Percentiles rank a stretch among this genome's conserved stretches.
Evolutionary conservation across 129 eudicot species (phyloP).

Genomic region (Tagetes erecta): DNA sequence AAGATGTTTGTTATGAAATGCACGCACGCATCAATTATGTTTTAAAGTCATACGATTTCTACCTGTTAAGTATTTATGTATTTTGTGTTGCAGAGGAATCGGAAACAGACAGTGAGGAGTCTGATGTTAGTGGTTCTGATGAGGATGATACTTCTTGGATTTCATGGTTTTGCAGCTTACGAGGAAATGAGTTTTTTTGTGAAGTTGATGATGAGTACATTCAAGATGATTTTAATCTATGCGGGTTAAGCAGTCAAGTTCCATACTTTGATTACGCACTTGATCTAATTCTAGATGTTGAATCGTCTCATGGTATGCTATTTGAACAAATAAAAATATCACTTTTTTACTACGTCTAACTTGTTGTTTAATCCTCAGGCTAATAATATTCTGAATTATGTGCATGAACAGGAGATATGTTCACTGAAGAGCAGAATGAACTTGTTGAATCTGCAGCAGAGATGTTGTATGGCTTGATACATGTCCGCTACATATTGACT

Average conservation of each 20-base stretch:
- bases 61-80: conserved; percentile 4
- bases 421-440: conserved; percentile 92
- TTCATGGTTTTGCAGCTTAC: conserved; percentile 85
- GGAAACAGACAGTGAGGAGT: conserved; percentile 84
- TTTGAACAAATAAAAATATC: background rate
- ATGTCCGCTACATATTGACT: conserved; percentile 81
- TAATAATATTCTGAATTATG: background rate
- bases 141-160: conserved; percentile 92
- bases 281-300: conserved; percentile 75
- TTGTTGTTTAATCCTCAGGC: too few species aligned
- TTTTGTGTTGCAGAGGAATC: conserved; percentile 60
- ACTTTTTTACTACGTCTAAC: background rate
- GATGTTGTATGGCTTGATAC: conserved; percentile 85
- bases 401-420: conserved; percentile 59
- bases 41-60: conserved; percentile 1
- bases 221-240: conserved; percentile 79
- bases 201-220: conserved; percentile 90
- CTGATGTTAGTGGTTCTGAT: conserved; percentile 85
- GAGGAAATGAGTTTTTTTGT: conserved; percentile 84
- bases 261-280: conserved; percentile 88
- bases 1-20: background rate
- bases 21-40: background rate
- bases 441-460: conserved; percentile 95
- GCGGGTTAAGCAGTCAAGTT: conserved; percentile 86
- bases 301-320: conserved; percentile 74